Percentiles rank a stretch among this genome's conserved stretches.
Evolutionary conservation across 331 rosid species (phyloP).

Genomic region (Acacia pycnantha): DNA sequence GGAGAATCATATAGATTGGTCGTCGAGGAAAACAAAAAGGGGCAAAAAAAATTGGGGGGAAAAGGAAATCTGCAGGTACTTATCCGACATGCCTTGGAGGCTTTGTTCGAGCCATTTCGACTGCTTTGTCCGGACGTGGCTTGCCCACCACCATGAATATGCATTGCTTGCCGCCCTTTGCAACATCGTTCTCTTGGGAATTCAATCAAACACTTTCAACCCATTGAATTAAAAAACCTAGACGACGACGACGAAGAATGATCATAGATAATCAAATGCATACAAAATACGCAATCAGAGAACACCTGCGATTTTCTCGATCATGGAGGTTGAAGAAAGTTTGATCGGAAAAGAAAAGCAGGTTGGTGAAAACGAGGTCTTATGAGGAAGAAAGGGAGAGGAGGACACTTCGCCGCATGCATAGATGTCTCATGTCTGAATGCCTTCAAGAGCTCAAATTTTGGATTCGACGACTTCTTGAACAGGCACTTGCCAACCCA

Average conservation of each 20-base stretch:
- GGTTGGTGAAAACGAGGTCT: slow-evolving; percentile 33
- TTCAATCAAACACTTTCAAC: slow-evolving; percentile 23
- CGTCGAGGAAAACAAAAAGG: background rate
- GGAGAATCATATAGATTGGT: slow-evolving; percentile 9
- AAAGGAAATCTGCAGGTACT: background rate
- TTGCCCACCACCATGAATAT: slow-evolving; percentile 99
- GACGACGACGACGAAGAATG: slow-evolving; percentile 6
- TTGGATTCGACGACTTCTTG: slow-evolving; percentile 28
- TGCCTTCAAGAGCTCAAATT: slow-evolving; percentile 33
- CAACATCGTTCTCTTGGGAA: slow-evolving; percentile 55
- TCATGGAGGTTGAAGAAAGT: slow-evolving; percentile 12
- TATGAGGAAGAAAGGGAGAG: slow-evolving; percentile 44
- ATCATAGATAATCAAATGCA: background rate
- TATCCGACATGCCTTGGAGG: slow-evolving; percentile 66
- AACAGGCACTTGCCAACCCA: background rate
- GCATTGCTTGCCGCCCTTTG: slow-evolving; percentile 98
- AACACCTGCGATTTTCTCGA: slow-evolving; percentile 16
- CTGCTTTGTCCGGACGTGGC: slow-evolving; percentile 95
- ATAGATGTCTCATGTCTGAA: slow-evolving; percentile 43
- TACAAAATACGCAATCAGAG: slow-evolving; percentile 20
- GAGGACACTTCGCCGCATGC: slow-evolving; percentile 63
- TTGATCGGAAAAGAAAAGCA: slow-evolving; percentile 22
- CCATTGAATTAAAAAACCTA: slow-evolving; percentile 30
- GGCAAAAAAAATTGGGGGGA: background rate
- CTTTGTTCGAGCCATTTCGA: slow-evolving; percentile 96